Evolutionary conservation across 2,329 filamentous ascomycete genomes (phyloP).

Genomic region (Monosporascus sp.): DNA sequence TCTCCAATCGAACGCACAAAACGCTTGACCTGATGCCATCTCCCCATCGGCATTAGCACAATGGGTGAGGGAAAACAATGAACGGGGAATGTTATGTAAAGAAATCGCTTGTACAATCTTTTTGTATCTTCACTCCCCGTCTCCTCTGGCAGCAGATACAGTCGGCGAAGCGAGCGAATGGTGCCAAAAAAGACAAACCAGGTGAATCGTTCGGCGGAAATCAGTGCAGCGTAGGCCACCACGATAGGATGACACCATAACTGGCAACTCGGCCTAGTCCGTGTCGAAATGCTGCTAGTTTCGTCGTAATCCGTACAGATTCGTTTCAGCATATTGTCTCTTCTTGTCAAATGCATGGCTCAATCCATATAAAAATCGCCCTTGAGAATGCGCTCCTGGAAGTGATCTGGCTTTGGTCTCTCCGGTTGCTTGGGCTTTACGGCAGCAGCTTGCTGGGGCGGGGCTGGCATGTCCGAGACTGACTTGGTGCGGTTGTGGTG

Average conservation of each 20-base stretch:
- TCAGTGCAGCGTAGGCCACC: background rate
- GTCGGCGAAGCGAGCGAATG: background rate
- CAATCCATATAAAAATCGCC: conserved; percentile 98
- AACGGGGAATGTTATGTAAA: background rate
- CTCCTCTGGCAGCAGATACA: background rate
- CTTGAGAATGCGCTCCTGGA: conserved; percentile 95
- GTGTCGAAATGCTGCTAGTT: background rate
- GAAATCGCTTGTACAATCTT: background rate
- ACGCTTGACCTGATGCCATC: background rate
- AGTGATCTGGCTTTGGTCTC: conserved; percentile 76
- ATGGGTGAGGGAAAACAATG: background rate
- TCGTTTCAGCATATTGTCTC: background rate
- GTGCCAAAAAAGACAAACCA: background rate
- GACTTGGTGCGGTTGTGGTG: conserved; percentile 65
- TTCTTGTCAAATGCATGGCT: conserved; percentile 13
- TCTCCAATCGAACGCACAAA: background rate
- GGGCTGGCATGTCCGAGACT: conserved; percentile 57
- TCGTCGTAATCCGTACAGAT: background rate
- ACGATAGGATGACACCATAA: background rate
- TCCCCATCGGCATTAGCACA: background rate
- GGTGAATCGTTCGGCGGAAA: background rate
- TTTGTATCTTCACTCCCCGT: background rate
- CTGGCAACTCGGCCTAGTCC: background rate
- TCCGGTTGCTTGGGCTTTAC: conserved; percentile 40
- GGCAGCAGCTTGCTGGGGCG: conserved; percentile 45